Conservation (phyloP, 768 basidiomycete genomes). For the Boletus reticuloceps region DNA sequence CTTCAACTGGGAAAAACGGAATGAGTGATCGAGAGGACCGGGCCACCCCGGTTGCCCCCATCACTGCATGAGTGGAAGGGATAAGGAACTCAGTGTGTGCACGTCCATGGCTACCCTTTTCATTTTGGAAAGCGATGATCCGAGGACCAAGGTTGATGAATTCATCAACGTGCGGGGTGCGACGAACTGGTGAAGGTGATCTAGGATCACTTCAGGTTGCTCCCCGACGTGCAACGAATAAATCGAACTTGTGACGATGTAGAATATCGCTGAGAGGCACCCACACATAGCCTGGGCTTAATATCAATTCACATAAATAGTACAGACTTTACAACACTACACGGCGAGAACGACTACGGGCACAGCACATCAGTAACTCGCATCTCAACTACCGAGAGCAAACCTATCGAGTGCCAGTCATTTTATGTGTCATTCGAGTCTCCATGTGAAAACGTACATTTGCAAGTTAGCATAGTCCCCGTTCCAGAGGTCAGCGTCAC, state of each 20-base stretch:
- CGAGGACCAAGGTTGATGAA: not conserved
- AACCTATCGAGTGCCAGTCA: constrained; percentile 9
- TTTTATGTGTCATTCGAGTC: not conserved
- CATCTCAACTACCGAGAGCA: constrained; percentile 12
- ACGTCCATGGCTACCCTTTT: not conserved
- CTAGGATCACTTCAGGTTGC: not conserved
- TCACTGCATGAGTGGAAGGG: not conserved
- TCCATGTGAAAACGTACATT: constrained; percentile 25
- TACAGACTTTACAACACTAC: too few relatives aligned
- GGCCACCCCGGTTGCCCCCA: too few relatives aligned
- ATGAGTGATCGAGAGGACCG: not conserved
- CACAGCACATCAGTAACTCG: too few relatives aligned
- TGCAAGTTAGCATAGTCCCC: constrained; percentile 45
- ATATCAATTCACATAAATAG: too few relatives aligned
- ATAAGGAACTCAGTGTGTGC: not conserved
- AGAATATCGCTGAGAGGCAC: too few relatives aligned
- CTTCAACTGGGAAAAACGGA: not conserved
- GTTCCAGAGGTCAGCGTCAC: constrained; percentile 58
- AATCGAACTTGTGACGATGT: not conserved
- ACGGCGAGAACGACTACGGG: too few relatives aligned
- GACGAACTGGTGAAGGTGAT: not conserved
- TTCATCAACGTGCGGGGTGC: not conserved
- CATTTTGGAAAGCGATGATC: not conserved
- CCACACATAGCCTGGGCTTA: too few relatives aligned
- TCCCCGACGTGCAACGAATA: not conserved